phyloP scores from a whole-genome alignment of 306 rosid species.

The Purshia tridentata region DNA sequence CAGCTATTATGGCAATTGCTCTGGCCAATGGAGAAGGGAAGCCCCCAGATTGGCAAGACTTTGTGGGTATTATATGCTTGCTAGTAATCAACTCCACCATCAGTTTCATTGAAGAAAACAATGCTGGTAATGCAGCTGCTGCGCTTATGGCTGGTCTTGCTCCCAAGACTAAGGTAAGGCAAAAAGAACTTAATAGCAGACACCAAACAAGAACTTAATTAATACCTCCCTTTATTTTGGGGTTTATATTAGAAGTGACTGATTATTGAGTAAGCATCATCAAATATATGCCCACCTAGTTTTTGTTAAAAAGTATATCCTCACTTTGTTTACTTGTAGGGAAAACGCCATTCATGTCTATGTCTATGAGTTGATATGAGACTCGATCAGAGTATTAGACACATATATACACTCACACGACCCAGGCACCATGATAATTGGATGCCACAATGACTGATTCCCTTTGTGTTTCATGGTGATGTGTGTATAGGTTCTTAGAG shows the following conservation, averaged over 20 bases:
- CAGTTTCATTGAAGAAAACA: constrained; percentile 97
- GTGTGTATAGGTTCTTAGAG: constrained; percentile 78
- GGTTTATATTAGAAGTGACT: not conserved
- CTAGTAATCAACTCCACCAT: constrained; percentile 92
- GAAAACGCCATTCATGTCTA: not conserved
- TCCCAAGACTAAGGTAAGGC: constrained; percentile 84
- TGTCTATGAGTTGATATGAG: not conserved
- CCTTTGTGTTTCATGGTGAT: constrained; percentile 18
- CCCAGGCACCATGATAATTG: not conserved
- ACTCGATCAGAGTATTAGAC: not conserved
- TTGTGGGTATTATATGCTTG: constrained; percentile 78
- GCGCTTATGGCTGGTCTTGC: constrained; percentile 99
- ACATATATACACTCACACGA: no score
- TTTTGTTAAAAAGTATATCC: not conserved
- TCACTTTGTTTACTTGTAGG: not conserved
- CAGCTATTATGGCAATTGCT: constrained; percentile 94
- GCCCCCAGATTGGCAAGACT: constrained; percentile 99
- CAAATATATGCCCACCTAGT: not conserved
- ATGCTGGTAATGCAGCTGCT: constrained; percentile 99
- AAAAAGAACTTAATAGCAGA: not conserved
- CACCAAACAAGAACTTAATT: not conserved
- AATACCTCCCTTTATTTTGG: no score
- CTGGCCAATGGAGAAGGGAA: constrained; percentile 82
- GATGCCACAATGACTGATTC: not conserved
- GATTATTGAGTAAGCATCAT: not conserved